These are phyloP conservation scores for Aurinia saxatilis DNA, from an alignment of 345 rosid species.

Conservation along the genomic window DNA sequence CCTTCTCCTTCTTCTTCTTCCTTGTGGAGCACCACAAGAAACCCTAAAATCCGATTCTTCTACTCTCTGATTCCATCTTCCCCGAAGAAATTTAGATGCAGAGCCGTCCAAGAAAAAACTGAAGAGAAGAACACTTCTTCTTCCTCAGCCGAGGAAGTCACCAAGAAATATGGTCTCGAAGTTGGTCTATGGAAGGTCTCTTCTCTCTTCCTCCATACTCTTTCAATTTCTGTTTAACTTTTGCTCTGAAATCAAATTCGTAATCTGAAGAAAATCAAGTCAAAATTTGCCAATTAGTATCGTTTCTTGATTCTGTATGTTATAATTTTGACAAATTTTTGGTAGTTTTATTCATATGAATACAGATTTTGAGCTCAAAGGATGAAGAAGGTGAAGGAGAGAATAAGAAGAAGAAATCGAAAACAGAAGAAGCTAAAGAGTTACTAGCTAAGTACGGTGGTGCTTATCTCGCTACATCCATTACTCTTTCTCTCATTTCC, in stretches of 20 bases:
- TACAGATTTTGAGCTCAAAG: conserved; percentile 66
- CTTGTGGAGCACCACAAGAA: conserved; percentile 12
- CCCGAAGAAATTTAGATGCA: conserved; percentile 34
- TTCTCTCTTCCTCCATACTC: not conserved
- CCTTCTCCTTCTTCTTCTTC: conserved; percentile 24
- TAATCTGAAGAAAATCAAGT: too few relatives aligned
- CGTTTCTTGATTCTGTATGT: not conserved
- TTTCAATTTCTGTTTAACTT: not conserved
- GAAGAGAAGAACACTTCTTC: conserved; percentile 30
- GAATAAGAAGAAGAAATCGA: conserved; percentile 48
- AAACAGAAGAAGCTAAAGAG: conserved; percentile 75
- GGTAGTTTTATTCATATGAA: too few relatives aligned
- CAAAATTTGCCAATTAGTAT: not conserved
- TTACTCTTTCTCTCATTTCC: conserved; percentile 78
- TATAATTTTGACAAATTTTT: too few relatives aligned
- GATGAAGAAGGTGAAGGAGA: conserved; percentile 50
- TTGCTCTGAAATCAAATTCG: not conserved
- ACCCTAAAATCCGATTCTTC: conserved; percentile 17
- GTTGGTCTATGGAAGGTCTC: conserved; percentile 88
- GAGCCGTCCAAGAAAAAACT: conserved; percentile 56
- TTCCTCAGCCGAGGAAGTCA: conserved; percentile 56
- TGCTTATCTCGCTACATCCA: conserved; percentile 89
- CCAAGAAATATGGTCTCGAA: conserved; percentile 88
- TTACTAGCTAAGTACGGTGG: conserved; percentile 83
- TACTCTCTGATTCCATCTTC: conserved; percentile 17